A percentile compares a stretch with the other conserved stretches of the same genome.
phyloP scores from a whole-genome alignment of 139 green algal species.

The Tetradesmus lagerheimii region DNA sequence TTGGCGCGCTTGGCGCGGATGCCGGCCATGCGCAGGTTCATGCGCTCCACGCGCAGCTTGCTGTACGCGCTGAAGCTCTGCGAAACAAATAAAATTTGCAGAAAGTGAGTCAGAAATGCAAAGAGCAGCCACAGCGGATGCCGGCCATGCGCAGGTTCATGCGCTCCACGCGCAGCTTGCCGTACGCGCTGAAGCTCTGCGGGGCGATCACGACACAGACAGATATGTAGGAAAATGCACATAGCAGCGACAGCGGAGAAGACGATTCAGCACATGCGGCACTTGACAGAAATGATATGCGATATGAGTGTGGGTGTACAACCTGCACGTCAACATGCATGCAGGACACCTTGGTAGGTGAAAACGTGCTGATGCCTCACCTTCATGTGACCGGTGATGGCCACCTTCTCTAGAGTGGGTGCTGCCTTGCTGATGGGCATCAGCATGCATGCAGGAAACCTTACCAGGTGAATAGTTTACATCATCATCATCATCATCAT shows the following conservation, averaged over 20 bases:
- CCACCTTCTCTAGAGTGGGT: slow-evolving; percentile 82
- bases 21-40: slow-evolving; percentile 89
- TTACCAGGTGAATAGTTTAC: too few relatives aligned
- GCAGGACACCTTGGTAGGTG: too few relatives aligned
- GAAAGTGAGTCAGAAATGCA: not conserved
- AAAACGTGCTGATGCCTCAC: slow-evolving; percentile 48
- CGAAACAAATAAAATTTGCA: not conserved
- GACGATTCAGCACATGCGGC: too few relatives aligned
- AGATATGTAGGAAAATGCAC: not conserved
- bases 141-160: slow-evolving; percentile 90
- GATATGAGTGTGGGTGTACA: too few relatives aligned
- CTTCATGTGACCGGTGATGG: slow-evolving; percentile 94
- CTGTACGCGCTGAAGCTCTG: slow-evolving; percentile 76
- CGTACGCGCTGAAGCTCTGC: slow-evolving; percentile 77
- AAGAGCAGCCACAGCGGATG: slow-evolving; percentile 40
- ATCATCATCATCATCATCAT: too few relatives aligned
- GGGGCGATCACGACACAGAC: not conserved
- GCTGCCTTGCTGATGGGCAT: slow-evolving; percentile 76
- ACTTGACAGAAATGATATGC: too few relatives aligned
- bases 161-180: slow-evolving; percentile 93
- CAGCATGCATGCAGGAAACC: too few relatives aligned
- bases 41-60: slow-evolving; percentile 94
- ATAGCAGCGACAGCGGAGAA: slow-evolving; percentile 41
- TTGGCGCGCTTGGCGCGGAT: slow-evolving; percentile 88
- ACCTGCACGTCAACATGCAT: too few relatives aligned